Evolutionary conservation across 176 grass and related monocot species (phyloP).

Genomic region (Melocanna baccifera): DNA sequence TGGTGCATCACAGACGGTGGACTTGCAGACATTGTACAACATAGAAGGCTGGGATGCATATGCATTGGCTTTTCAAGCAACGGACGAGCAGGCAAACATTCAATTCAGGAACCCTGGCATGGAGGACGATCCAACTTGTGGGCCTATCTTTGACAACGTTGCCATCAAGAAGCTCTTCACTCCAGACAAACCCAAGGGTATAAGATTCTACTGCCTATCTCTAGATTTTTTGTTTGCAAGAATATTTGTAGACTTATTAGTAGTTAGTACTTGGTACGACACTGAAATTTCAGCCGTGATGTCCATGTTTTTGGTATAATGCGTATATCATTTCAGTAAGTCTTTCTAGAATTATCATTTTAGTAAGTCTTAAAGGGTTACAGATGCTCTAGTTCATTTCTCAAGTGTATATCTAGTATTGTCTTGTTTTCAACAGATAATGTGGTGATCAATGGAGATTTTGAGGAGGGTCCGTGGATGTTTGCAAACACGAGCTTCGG

Average conservation of each 20-base stretch:
- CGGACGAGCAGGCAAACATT: constrained; percentile 57
- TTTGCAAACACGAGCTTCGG: constrained; percentile 88
- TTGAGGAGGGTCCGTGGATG: constrained; percentile 98
- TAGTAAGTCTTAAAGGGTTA: not conserved
- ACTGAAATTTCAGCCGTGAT: not conserved
- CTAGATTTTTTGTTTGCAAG: not conserved
- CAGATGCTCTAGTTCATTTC: not conserved
- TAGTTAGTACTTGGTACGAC: not conserved
- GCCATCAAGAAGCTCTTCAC: constrained; percentile 93
- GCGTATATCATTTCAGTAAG: not conserved
- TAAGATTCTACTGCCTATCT: not conserved
- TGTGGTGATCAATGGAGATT: constrained; percentile 82
- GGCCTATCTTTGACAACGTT: constrained; percentile 85
- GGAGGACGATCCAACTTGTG: constrained; percentile 96
- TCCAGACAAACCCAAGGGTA: constrained; percentile 78
- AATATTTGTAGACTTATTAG: not conserved
- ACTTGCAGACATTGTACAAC: constrained; percentile 94
- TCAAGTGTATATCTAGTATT: not conserved
- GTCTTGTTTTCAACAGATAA: constrained; percentile 56
- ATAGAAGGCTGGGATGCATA: constrained; percentile 99
- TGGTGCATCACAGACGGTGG: constrained; percentile 57
- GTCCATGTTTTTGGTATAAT: not conserved
- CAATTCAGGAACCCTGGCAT: constrained; percentile 94
- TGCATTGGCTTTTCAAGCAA: constrained; percentile 76
- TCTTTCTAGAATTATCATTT: not conserved